Evolutionary conservation across 2,329 filamentous ascomycete genomes (phyloP).

Genomic region (Malbranchea cinnamomea): DNA sequence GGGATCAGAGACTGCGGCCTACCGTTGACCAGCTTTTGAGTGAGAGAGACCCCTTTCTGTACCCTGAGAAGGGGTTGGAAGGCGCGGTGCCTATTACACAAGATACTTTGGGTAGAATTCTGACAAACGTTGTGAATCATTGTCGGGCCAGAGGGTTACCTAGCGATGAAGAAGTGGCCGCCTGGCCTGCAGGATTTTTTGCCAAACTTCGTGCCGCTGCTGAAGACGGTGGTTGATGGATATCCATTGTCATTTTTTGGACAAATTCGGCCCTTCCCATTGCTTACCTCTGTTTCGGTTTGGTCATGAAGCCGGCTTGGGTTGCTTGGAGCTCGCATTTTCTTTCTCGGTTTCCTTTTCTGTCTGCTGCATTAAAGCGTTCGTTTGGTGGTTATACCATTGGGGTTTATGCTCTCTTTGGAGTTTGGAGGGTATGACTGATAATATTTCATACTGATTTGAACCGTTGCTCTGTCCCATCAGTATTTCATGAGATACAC

Average conservation of each 20-base stretch:
- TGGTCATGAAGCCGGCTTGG: conserved; percentile 6
- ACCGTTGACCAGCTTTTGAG: conserved; percentile 42
- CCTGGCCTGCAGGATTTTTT: conserved; percentile 34
- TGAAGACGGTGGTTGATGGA: conserved; percentile 23
- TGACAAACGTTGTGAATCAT: conserved; percentile 44
- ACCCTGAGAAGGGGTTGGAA: conserved; percentile 36
- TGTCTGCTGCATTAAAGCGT: too few relatives aligned
- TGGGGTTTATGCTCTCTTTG: too few relatives aligned
- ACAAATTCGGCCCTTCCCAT: too few relatives aligned
- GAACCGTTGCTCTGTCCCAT: too few relatives aligned
- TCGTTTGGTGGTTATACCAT: too few relatives aligned
- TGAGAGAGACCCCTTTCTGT: conserved; percentile 41
- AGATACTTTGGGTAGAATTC: conserved; percentile 44
- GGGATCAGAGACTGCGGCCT: conserved; percentile 41
- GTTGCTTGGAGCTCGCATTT: conserved; percentile 1
- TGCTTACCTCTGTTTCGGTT: conserved; percentile 8
- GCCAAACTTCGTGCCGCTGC: conserved; percentile 32
- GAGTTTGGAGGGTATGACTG: too few relatives aligned
- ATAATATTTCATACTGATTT: too few relatives aligned
- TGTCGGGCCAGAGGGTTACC: conserved; percentile 42
- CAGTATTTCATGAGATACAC: too few relatives aligned
- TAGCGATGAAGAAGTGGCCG: conserved; percentile 39
- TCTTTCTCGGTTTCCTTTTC: conserved; percentile 8
- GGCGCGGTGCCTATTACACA: conserved; percentile 37
- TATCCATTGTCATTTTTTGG: conserved; percentile 1